A percentile compares a stretch with the other conserved stretches of the same genome.
phyloP scores from a whole-genome alignment of 78 protist genomes.

The Pigoraptor vietnamica region DNA sequence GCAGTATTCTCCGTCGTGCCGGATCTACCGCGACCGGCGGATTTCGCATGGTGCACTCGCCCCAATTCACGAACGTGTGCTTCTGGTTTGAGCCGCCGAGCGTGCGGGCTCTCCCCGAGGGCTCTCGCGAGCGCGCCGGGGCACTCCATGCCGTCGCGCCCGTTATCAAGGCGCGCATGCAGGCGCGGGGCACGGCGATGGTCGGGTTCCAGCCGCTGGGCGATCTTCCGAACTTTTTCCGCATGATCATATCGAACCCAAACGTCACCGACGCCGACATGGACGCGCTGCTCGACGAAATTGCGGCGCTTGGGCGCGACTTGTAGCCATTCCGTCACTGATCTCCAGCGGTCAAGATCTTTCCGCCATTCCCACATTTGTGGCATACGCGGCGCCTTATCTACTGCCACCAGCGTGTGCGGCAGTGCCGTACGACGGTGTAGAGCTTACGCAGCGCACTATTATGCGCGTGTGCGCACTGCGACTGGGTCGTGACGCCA shows the following conservation, averaged over 20 bases:
- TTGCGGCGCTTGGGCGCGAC: not conserved
- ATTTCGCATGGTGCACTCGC: constrained; percentile 15
- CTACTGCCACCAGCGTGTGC: no score
- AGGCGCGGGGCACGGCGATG: constrained; percentile 25
- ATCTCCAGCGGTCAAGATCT: no score
- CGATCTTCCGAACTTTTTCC: constrained; percentile 31
- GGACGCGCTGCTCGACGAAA: not conserved
- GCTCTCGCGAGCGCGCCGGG: not conserved
- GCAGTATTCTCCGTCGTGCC: not conserved
- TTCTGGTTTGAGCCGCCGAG: constrained; percentile 29
- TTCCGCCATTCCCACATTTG: no score
- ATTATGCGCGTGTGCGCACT: no score
- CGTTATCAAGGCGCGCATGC: constrained; percentile 30
- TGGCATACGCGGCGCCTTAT: no score
- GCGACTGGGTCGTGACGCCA: no score
- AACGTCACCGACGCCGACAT: not conserved
- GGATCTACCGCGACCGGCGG: not conserved
- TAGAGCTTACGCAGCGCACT: no score
- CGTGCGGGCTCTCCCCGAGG: not conserved
- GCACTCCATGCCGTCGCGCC: constrained; percentile 17
- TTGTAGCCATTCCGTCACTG: no score
- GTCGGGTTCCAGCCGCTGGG: constrained; percentile 24
- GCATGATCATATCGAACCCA: constrained; percentile 17
- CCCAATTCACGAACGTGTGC: constrained; percentile 35
- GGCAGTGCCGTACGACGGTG: no score